Evolutionary conservation across 2,329 filamentous ascomycete genomes (phyloP).

Genomic region (Exophiala bonariae): DNA sequence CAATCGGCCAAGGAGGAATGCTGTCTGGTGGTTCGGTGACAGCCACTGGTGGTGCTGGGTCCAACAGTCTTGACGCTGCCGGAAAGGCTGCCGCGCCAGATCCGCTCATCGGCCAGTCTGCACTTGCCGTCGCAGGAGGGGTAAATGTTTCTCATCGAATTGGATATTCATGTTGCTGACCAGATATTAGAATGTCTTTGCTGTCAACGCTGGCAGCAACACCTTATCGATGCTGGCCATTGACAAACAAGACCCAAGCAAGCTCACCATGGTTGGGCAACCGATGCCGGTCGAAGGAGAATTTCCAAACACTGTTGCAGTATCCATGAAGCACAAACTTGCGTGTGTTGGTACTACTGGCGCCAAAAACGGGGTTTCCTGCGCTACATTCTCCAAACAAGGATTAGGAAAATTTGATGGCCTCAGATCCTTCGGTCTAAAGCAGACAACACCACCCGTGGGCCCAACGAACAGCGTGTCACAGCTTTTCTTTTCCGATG

Average conservation of each 20-base stretch:
- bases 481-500: slow-evolving; percentile 59
- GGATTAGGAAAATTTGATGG: slow-evolving; percentile 37
- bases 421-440: slow-evolving; percentile 46
- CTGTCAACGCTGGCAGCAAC: slow-evolving; percentile 40
- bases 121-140: slow-evolving; percentile 51
- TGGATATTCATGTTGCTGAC: background rate
- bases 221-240: slow-evolving; percentile 40
- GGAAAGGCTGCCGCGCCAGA: slow-evolving; percentile 48
- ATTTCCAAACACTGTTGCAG: slow-evolving; percentile 41
- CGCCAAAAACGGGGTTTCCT: slow-evolving; percentile 38
- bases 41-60: slow-evolving; percentile 50
- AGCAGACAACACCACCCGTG: slow-evolving; percentile 58
- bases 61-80: slow-evolving; percentile 39
- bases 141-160: slow-evolving; percentile 37
- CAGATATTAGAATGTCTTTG: slow-evolving; percentile 25
- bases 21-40: slow-evolving; percentile 46
- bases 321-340: slow-evolving; percentile 35
- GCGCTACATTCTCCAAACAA: slow-evolving; percentile 31
- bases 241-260: slow-evolving; percentile 31
- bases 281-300: slow-evolving; percentile 37
- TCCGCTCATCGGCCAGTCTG: slow-evolving; percentile 52
- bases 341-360: slow-evolving; percentile 41
- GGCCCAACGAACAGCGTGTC: slow-evolving; percentile 62
- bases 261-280: slow-evolving; percentile 33
- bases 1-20: slow-evolving; percentile 48